Evolutionary conservation across 2,329 filamentous ascomycete species (phyloP), one percentile per base, ranked within the genome.

Genomic region (Xylariaceae sp.): DNA sequence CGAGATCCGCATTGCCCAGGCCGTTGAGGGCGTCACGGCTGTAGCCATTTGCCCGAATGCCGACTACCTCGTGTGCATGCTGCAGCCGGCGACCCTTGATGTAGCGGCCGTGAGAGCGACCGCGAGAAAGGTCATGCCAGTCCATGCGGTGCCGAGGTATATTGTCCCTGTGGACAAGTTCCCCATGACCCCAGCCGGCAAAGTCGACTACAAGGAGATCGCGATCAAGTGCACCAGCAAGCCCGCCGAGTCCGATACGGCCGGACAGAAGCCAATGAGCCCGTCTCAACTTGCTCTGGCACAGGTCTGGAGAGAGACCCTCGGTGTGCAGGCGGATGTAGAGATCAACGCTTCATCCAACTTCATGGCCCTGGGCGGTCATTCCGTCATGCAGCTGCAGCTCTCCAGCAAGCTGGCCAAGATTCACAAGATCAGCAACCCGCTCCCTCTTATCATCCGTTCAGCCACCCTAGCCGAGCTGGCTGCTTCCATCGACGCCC

Each of bases 191-290:
- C 22, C 22, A 10, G 45, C 48, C 10, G 53, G 53, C 9, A 55
- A 55, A 10, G 13, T 55, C 21, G 53, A 55, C 18, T 56, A 52
- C 21, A 42, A 47, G 26, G 36, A 30, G 21, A 36, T 53, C 7
- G 32, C 47, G 26, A 49, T 16, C 3, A 46, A 15, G 43, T 49
- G 22, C 16, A 41, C 36, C 22, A 19, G n/a, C 22, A 49, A 49
- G 16, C 32, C 18, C 32, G 43, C 16, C 34, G 43, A 34, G 30
- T 5, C 26, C 26, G 5, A 26, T 4, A 26, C 26, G 26, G 8
- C 26, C 26, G 8, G 8, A 8, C 5, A 26, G 5, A 4, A 26
- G 5, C 30, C 30, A 34, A 46, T 46, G 43, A 46, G 29, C 30
- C 16, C 43, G 34, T 36, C 43, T 10, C 43, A 48, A 12, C 13